Percentiles rank a stretch among this genome's conserved stretches.
phyloP scores from a whole-genome alignment of 2,329 filamentous ascomycete genomes.

The Xylariaceae sp. region DNA sequence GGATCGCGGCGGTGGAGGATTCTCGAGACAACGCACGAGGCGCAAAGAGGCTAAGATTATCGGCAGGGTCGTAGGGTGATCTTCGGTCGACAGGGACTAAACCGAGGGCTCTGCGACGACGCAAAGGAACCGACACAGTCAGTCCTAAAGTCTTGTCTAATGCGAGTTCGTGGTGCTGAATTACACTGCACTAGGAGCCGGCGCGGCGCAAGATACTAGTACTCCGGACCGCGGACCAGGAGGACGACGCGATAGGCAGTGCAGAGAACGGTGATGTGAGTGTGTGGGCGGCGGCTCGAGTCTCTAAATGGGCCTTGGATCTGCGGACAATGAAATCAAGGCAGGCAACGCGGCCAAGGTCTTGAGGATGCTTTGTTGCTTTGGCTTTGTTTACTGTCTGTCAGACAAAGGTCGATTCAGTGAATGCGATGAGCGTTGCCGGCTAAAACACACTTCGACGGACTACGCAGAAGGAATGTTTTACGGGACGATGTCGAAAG shows the following conservation, averaged over 20 bases:
- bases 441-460: slow-evolving; percentile 14
- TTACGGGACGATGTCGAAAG: slow-evolving; percentile 1
- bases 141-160: slow-evolving; percentile 27
- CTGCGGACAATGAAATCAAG: slow-evolving; percentile 25
- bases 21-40: slow-evolving; percentile 26
- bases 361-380: slow-evolving; percentile 17
- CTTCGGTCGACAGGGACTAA: slow-evolving; percentile 30
- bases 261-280: slow-evolving; percentile 12
- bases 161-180: slow-evolving; percentile 26
- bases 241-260: slow-evolving; percentile 8
- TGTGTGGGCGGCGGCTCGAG: slow-evolving; percentile 22
- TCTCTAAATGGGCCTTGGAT: slow-evolving; percentile 22
- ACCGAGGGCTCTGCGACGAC: slow-evolving; percentile 29
- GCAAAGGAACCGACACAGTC: slow-evolving; percentile 16
- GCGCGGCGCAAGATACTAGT: slow-evolving; percentile 27
- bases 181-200: slow-evolving; percentile 34
- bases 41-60: slow-evolving; percentile 28
- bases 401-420: slow-evolving; percentile 17
- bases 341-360: slow-evolving; percentile 15
- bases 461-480: background rate
- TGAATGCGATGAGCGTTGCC: slow-evolving; percentile 14
- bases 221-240: background rate
- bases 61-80: slow-evolving; percentile 28
- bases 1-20: slow-evolving; percentile 22
- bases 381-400: slow-evolving; percentile 18